Conservation (phyloP, 768 basidiomycete genomes). For the Tricholoma sp. region DNA sequence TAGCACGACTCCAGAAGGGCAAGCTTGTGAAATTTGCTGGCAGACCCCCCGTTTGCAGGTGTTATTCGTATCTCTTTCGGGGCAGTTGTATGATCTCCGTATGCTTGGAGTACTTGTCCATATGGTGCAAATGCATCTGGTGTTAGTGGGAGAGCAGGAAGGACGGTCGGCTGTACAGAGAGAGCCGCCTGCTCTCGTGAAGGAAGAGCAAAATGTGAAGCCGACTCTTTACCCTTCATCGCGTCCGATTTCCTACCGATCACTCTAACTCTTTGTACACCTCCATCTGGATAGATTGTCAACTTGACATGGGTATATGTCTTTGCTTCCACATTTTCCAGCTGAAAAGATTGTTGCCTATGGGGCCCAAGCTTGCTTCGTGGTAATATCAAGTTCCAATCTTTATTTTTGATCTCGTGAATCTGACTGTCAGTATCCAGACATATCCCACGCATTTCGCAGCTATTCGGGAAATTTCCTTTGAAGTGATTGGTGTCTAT, state of each 20-base stretch:
- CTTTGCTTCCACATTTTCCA: conserved; percentile 55
- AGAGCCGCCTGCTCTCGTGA: conserved; percentile 2
- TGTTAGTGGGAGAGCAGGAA: conserved; percentile 70
- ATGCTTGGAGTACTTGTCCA: conserved; percentile 90
- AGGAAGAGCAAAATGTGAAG: not conserved
- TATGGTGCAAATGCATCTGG: conserved; percentile 83
- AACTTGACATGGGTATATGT: conserved; percentile 80
- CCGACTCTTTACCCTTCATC: not conserved
- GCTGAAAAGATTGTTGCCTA: conserved; percentile 83
- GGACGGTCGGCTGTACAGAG: conserved; percentile 14
- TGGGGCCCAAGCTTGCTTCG: conserved; percentile 84
- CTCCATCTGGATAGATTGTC: conserved; percentile 93
- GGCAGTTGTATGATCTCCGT: conserved; percentile 57
- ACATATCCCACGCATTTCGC: conserved; percentile 66
- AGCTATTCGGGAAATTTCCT: conserved; percentile 91
- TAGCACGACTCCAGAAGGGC: conserved; percentile 67
- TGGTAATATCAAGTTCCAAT: conserved; percentile 74
- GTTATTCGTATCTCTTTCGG: conserved; percentile 71
- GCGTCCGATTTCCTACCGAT: conserved; percentile 48
- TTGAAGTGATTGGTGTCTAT: conserved; percentile 96
- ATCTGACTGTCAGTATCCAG: conserved; percentile 26
- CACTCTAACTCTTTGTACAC: conserved; percentile 88
- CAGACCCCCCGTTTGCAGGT: conserved; percentile 84
- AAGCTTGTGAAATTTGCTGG: conserved; percentile 90
- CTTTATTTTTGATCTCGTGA: conserved; percentile 32